phyloP scores from a whole-genome alignment of 2,329 filamentous ascomycete species.

The Colletotrichum eleusines region DNA sequence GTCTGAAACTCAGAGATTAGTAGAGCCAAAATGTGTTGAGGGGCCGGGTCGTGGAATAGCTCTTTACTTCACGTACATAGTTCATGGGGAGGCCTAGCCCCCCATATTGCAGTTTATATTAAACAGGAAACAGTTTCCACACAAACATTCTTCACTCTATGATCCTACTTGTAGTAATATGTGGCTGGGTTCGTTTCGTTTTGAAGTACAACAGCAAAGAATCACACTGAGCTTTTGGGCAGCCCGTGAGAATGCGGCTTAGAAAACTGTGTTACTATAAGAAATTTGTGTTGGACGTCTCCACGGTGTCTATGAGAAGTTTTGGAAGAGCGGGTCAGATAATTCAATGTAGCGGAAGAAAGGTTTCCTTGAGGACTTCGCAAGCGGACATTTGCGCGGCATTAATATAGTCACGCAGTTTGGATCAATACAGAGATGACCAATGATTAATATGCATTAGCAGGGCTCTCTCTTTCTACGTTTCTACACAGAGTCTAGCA shows the following conservation, averaged over 20 bases:
- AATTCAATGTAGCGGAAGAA: neutral
- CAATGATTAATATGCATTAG: too few relatives aligned
- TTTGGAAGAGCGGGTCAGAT: too few relatives aligned
- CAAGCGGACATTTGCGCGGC: too few relatives aligned
- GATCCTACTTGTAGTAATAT: neutral
- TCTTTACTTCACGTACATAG: constrained; percentile 20
- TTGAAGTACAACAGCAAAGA: neutral
- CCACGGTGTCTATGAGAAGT: too few relatives aligned
- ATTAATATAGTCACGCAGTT: neutral
- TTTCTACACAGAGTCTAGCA: neutral
- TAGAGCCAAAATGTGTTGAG: neutral
- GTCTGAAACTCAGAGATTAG: too few relatives aligned
- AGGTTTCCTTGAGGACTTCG: neutral
- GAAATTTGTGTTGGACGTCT: too few relatives aligned
- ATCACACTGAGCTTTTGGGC: too few relatives aligned
- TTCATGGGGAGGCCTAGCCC: neutral
- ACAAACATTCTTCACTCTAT: neutral
- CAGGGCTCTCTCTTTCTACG: neutral
- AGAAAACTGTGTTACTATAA: neutral
- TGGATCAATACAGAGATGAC: neutral
- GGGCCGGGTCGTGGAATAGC: too few relatives aligned
- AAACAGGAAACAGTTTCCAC: too few relatives aligned
- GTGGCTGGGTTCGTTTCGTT: neutral
- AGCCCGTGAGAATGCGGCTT: neutral
- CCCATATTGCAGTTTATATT: too few relatives aligned